Evolutionary conservation across 176 grass and related monocot genomes (phyloP), one percentile per base, ranked within the genome.

Genomic region (Hyparrhenia diplandra): DNA sequence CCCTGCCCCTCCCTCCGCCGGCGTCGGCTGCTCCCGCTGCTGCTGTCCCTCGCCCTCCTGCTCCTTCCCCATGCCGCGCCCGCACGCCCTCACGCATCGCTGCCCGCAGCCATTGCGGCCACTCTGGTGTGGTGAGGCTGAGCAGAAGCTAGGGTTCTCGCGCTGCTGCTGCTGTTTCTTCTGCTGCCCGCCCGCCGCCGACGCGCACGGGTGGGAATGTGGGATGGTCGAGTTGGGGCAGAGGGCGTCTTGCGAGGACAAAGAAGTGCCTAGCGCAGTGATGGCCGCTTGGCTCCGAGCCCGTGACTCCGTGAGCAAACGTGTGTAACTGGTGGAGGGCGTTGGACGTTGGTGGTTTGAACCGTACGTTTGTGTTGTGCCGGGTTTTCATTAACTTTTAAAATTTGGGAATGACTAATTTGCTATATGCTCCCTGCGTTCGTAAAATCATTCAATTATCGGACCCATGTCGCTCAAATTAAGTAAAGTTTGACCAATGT

Each of bases 31-130:
- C 41, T 55, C 79, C 62, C 77, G 52, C 75, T 81, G 63, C 72
- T 0, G 63, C 32, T 10, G 70, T 30, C 64, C 35, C 76, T 10
- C 82, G 23, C 67, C 82, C 64, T 79, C 87, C 34, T n/a, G n/a
- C n/a, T 77, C 87, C 87, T 92, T 92, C 84, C 90, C 90, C 90
- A 92, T 89, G 79, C 74, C 79, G 54, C 31, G 18, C 30, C 78
- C 72, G 42, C 42, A 43, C 40, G 64, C 62, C 63, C 85, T 87
- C 85, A 82, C 55, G 79, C 85, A 82, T 87, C 74, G 54, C 71
- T 40, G 59, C 67, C 42, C 74, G 46, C 66, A 21, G 18, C 80
- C 86, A 83, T 79, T 77, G 54, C 52, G 40, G 17, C 40, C 17
- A 41, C 64, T 8, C 64, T 23, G 39, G 84, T 35, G 59, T 13